A percentile compares a stretch with the other conserved stretches of the same genome.
These are phyloP conservation scores for Begonia peltatifolia DNA, from an alignment of 306 rosid genomes.

Conservation along the genomic window DNA sequence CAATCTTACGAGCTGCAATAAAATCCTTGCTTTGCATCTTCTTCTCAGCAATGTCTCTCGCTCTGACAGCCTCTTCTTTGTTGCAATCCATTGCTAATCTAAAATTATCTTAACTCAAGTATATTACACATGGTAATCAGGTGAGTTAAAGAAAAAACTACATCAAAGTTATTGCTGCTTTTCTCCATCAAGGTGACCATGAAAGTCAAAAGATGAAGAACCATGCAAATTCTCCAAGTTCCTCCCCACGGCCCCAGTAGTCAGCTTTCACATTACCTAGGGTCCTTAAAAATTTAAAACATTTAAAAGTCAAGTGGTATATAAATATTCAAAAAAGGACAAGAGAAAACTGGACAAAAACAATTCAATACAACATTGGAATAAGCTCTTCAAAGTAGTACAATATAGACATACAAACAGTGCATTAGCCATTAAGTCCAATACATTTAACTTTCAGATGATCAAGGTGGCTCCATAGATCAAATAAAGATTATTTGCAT, in stretches of 20 bases:
- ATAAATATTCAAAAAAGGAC: too few species aligned
- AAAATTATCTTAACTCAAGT: slow-evolving; percentile 17
- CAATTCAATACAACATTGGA: too few species aligned
- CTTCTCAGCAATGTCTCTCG: slow-evolving; percentile 64
- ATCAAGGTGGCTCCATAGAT: too few species aligned
- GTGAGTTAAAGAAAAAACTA: slow-evolving; percentile 9
- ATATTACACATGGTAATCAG: slow-evolving; percentile 8
- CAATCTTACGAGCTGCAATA: slow-evolving; percentile 52
- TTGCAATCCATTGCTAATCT: slow-evolving; percentile 64
- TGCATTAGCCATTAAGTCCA: too few species aligned
- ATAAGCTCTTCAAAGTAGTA: too few species aligned
- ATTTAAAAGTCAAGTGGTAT: neutral
- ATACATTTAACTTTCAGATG: too few species aligned
- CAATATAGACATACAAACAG: too few species aligned
- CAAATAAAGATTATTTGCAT: too few species aligned
- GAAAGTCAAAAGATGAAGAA: slow-evolving; percentile 7
- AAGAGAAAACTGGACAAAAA: too few species aligned
- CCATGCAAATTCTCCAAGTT: neutral
- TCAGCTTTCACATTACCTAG: slow-evolving; percentile 1
- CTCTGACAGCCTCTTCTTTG: slow-evolving; percentile 90
- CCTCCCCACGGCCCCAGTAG: slow-evolving; percentile 4
- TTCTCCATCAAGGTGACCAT: neutral
- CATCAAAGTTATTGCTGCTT: slow-evolving; percentile 15
- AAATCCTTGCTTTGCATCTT: slow-evolving; percentile 81
- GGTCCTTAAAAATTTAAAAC: slow-evolving; percentile 1